phyloP scores from a whole-genome alignment of 2,329 filamentous ascomycete species.

The Lizonia empirigonia region DNA sequence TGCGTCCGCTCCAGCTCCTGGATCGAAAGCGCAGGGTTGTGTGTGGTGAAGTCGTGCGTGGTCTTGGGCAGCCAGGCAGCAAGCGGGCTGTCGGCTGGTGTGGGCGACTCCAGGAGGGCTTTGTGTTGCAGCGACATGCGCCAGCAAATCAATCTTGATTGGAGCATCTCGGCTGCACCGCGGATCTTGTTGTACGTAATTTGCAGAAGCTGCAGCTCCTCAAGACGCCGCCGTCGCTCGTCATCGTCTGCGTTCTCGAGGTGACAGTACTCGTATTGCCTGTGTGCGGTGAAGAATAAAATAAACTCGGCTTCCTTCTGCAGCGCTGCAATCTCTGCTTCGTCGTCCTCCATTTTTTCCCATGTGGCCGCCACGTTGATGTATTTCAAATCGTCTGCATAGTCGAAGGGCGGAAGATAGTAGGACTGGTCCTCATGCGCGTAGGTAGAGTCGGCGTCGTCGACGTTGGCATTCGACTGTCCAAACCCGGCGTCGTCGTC shows the following conservation, averaged over 20 bases:
- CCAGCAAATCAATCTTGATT: constrained; percentile 24
- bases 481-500: constrained; percentile 2
- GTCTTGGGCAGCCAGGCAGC: constrained; percentile 23
- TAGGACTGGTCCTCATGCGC: constrained; percentile 18
- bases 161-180: constrained; percentile 22
- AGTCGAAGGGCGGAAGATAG: constrained; percentile 30
- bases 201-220: constrained; percentile 30
- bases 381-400: constrained; percentile 24
- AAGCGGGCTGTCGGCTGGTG: background rate
- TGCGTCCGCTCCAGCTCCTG: constrained; percentile 28
- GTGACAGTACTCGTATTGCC: constrained; percentile 32
- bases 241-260: constrained; percentile 15
- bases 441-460: background rate
- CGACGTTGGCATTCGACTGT: background rate
- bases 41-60: constrained; percentile 6
- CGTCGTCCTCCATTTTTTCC: constrained; percentile 19
- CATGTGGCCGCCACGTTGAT: constrained; percentile 21
- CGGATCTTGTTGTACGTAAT: constrained; percentile 26
- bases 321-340: constrained; percentile 20
- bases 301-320: constrained; percentile 32
- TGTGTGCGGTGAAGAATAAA: constrained; percentile 22
- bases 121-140: constrained; percentile 29
- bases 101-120: constrained; percentile 16
- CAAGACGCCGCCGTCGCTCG: constrained; percentile 22
- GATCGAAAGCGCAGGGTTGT: constrained; percentile 26